Percentiles rank a stretch among this genome's conserved stretches.
phyloP scores from a whole-genome alignment of 148 eudicot species.

The Cornus florida region DNA sequence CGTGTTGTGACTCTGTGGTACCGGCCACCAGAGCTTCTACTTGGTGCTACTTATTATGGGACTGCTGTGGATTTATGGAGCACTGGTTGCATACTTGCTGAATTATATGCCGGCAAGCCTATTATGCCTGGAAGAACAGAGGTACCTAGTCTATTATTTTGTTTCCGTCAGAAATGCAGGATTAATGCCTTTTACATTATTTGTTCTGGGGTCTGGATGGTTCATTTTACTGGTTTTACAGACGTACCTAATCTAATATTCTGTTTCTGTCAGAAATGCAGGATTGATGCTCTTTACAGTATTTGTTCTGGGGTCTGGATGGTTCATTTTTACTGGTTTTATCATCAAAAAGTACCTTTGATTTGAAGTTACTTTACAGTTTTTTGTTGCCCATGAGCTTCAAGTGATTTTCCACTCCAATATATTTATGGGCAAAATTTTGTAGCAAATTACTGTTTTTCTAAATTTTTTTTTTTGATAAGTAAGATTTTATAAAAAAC shows the following conservation, averaged over 20 bases:
- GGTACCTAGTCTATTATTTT: constrained; percentile 34
- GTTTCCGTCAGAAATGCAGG: neutral
- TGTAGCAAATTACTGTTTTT: neutral
- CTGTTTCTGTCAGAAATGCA: neutral
- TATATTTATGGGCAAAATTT: neutral
- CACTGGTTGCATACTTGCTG: constrained; percentile 85
- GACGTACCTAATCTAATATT: constrained; percentile 44
- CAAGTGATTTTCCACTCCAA: no score
- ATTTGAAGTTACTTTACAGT: no score
- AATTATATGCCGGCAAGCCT: constrained; percentile 81
- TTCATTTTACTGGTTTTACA: constrained; percentile 3
- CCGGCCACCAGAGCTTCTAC: constrained; percentile 86
- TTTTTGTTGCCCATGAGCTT: no score
- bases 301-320: no score
- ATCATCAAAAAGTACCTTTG: no score
- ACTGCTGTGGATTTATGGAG: constrained; percentile 89
- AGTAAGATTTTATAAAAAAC: no score
- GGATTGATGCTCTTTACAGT: neutral
- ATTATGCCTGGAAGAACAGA: constrained; percentile 92
- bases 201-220: no score
- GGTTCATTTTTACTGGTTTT: no score
- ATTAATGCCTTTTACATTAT: no score
- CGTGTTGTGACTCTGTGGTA: constrained; percentile 95
- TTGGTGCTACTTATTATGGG: constrained; percentile 78
- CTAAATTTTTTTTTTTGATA: no score